Evolutionary conservation across 2,329 filamentous ascomycete species (phyloP), one percentile per base, ranked within the genome.

Genomic region (Paradendryphiella salina): DNA sequence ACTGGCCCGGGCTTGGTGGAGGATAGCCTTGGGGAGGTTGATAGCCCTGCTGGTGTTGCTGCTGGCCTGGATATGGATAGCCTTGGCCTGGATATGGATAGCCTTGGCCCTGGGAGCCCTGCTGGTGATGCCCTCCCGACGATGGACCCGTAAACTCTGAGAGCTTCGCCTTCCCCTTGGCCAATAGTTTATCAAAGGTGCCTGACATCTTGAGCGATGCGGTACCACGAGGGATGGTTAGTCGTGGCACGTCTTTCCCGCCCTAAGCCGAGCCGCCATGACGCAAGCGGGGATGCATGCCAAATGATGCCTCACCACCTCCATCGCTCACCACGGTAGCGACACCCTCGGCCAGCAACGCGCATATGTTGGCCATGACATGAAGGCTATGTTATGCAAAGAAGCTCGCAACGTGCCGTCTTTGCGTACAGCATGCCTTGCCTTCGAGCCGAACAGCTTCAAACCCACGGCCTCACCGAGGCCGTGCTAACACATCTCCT

Each of bases 111-210:
- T 59, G 58, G n/a, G 64, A 63, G 54, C 58, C 61, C 45, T 62
- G 55, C 32, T 61, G 56, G 1, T 52, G 61, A n/a, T 67, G 63
- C 10, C 63, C 11, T 4, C 48, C 59, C 2, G 60, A 52, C 6
- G 56, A 57, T 43, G 55, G 59, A 46, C 55, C 55, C 7, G 65
- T 55, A 45, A 65, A 66, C 50, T 70, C 67, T 41, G 70, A 67
- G n/a, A 70, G 61, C 43, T 73, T 72, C 3, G 67, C 67, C 50
- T 72, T 73, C 35, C 70, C 70, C 36, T 71, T 71, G 28, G 70
- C 69, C 34, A 73, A 54, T 4, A 70, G 56, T 44, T 71, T 71
- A 52, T 73, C 69, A 23, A 72, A 56, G 4, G 61, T 56, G 29
- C 47, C 44, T 23, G 66, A 65, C 68, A 72, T 71, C 32, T 38